Base-by-base conservation (phyloP, 1,284 basidiomycete genomes). In the Fomitopsis pinicola region DNA sequence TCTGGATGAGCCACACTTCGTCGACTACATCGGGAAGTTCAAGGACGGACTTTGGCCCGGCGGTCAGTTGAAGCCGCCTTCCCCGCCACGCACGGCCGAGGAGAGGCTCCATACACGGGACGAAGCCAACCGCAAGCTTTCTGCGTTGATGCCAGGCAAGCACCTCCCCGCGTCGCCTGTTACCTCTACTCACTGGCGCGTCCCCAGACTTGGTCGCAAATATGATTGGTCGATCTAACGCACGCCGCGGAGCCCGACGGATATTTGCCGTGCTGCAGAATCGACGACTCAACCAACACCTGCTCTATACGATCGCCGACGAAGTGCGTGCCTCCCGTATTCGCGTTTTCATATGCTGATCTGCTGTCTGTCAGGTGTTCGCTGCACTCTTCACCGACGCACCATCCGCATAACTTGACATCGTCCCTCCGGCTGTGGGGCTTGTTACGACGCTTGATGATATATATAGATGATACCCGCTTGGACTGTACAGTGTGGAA, bases 201-300 rank as follows among this genome's bases (percentile, higher is more conserved):
- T 57, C 7, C 38, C 46, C 64, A 95, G 97, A 98, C 69, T 76
- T 98, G 53, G 95, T 93, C 35, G 94, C 96, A 6, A 98, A 97
- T 70, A 94, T 98, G 87, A 97, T 98, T 64, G 97, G 97, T 9
- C 82, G 95, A 28, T 89, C 93, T 2, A 98, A 98, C 72, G 95
- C 96, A 10, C 84, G 95, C 7, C 83, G 94, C 50, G 97, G 95
- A 6, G 95, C 96, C 3, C 82, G 94, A 55, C 82, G 94, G 56
- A 89, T 97, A 63, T 98, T 98, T 71, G 89, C 94, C 2, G 92
- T 96, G 0, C 73, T 98, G 52, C 97, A 98, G 74, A 98, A 98
- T 71, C 83, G 89, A 59, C 82, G 96, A 19, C 78, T 98, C 42
- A 98, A 97, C 73, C 94, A 97, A 72, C 95, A 97, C 72, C 87